These are phyloP conservation scores for Aspergillus costaricaensis DNA, from an alignment of 2,329 filamentous ascomycete species.

Conservation along the genomic window DNA sequence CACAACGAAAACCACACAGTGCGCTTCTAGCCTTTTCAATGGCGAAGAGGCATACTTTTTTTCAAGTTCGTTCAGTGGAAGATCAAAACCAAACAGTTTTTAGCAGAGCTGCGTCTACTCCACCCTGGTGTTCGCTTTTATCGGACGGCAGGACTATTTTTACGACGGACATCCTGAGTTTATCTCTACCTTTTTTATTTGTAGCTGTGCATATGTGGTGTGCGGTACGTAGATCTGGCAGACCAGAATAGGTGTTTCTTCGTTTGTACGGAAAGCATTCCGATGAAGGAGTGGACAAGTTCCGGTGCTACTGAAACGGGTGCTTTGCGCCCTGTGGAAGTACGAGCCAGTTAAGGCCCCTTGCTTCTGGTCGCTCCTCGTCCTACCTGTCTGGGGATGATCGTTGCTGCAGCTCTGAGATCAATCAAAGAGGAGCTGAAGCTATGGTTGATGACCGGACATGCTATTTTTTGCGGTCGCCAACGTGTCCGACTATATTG, in stretches of 20 bases:
- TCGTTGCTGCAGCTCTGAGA: background rate
- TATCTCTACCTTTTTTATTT: background rate
- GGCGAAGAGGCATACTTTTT: slow-evolving; percentile 45
- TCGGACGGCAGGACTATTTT: slow-evolving; percentile 49
- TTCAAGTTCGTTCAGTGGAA: slow-evolving; percentile 49
- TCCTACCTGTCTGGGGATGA: background rate
- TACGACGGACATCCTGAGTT: slow-evolving; percentile 45
- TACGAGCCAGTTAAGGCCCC: background rate
- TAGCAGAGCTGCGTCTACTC: slow-evolving; percentile 54
- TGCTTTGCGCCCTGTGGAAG: background rate
- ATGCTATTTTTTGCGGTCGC: background rate
- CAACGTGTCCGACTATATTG: background rate
- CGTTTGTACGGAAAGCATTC: background rate
- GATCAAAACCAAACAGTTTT: slow-evolving; percentile 52
- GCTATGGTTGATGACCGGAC: background rate
- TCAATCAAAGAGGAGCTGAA: background rate
- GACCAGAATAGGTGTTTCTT: background rate
- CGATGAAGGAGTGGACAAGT: background rate
- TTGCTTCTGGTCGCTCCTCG: background rate
- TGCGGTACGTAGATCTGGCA: too few relatives aligned
- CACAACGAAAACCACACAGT: slow-evolving; percentile 35
- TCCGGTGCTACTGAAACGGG: background rate
- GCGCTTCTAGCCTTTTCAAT: slow-evolving; percentile 39
- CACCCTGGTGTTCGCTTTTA: slow-evolving; percentile 47
- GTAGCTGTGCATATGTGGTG: background rate